Evolutionary conservation across 768 basidiomycete genomes (phyloP).

Genomic region (Termitomyces titanicus): DNA sequence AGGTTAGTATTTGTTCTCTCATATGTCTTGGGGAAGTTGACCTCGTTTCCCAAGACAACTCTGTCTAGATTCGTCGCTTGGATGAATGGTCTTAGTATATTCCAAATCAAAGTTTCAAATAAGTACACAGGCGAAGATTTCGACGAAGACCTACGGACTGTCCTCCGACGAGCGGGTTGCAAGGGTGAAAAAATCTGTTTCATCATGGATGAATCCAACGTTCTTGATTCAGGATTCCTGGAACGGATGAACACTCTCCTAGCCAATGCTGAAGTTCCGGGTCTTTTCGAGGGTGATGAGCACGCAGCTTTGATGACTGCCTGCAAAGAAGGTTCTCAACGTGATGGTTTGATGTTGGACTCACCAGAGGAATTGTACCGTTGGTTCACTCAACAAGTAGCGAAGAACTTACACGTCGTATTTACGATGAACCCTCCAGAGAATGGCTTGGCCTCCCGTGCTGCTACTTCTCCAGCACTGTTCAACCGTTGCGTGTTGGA

Average conservation of each 20-base stretch:
- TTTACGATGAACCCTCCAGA: slow-evolving; percentile 99
- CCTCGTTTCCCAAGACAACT: slow-evolving; percentile 64
- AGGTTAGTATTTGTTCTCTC: slow-evolving; percentile 49
- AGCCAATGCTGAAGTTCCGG: slow-evolving; percentile 99
- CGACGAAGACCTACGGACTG: slow-evolving; percentile 93
- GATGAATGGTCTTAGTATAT: slow-evolving; percentile 99
- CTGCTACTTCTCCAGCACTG: slow-evolving; percentile 95
- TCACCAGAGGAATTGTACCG: slow-evolving; percentile 96
- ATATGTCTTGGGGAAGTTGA: not conserved
- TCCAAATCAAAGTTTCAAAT: slow-evolving; percentile 99
- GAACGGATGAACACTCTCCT: slow-evolving; percentile 99
- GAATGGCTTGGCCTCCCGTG: slow-evolving; percentile 91
- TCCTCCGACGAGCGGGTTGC: slow-evolving; percentile 92
- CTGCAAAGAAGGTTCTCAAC: slow-evolving; percentile 98
- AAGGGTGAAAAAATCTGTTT: slow-evolving; percentile 99
- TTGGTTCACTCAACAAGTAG: slow-evolving; percentile 99
- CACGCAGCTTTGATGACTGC: slow-evolving; percentile 98
- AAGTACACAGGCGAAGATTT: slow-evolving; percentile 99
- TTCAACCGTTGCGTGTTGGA: slow-evolving; percentile 99
- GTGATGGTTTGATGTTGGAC: slow-evolving; percentile 97
- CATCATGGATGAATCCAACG: slow-evolving; percentile 99
- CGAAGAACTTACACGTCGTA: slow-evolving; percentile 96
- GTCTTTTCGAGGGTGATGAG: slow-evolving; percentile 99
- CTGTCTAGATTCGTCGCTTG: slow-evolving; percentile 98
- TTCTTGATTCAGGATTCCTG: slow-evolving; percentile 96